A percentile compares a stretch with the other conserved stretches of the same genome.
Evolutionary conservation across 345 rosid species (phyloP).

Genomic region (Hirschfeldia incana): DNA sequence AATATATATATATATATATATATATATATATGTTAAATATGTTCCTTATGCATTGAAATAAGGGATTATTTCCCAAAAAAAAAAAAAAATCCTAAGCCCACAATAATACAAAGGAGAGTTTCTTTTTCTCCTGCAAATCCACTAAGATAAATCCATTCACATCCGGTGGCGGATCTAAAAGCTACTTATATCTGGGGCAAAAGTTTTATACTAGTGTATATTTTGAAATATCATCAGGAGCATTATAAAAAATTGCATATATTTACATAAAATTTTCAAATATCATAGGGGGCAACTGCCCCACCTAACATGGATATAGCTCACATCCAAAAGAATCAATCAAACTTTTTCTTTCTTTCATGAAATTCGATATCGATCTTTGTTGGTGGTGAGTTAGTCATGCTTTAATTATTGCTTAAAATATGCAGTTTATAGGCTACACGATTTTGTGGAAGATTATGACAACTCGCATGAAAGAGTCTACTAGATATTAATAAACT

Average conservation of each 20-base stretch:
- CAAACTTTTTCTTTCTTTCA: neutral
- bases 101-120: neutral
- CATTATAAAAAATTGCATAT: no score
- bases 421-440: slow-evolving; percentile 9
- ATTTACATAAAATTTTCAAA: no score
- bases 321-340: neutral
- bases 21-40: neutral
- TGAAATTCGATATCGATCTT: neutral
- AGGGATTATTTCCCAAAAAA: no score
- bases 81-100: neutral
- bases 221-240: no score
- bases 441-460: slow-evolving; percentile 18
- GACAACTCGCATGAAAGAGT: slow-evolving; percentile 9
- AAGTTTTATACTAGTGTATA: no score
- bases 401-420: slow-evolving; percentile 23
- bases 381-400: slow-evolving; percentile 22
- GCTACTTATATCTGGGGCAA: no score
- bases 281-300: no score
- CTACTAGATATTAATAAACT: slow-evolving; percentile 5
- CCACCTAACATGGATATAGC: no score
- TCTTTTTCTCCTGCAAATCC: neutral
- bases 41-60: no score
- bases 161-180: neutral
- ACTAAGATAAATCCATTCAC: neutral
- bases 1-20: neutral